Percentiles rank a stretch among this genome's conserved stretches.
These are phyloP conservation scores for Hymenoscyphus albidus DNA, from an alignment of 2,329 filamentous ascomycete genomes.

Conservation along the genomic window DNA sequence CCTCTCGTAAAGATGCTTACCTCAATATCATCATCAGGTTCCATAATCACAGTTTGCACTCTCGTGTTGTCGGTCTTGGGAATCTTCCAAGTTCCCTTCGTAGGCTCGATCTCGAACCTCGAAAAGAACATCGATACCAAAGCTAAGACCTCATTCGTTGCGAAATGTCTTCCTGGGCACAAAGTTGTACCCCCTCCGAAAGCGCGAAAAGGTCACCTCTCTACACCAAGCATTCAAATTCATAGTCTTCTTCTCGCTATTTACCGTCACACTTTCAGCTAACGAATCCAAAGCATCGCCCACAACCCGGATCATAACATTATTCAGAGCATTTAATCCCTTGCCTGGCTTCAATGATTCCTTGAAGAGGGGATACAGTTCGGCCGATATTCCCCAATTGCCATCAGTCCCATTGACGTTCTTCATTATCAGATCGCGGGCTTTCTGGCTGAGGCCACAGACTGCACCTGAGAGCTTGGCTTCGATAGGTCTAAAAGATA, in stretches of 20 bases:
- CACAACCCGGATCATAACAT: constrained; percentile 35
- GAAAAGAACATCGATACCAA: constrained; percentile 25
- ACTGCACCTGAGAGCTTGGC: not conserved
- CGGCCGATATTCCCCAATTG: not conserved
- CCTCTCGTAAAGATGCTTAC: constrained; percentile 1
- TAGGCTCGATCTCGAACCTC: constrained; percentile 22
- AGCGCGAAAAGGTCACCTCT: constrained; percentile 15
- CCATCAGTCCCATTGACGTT: not conserved
- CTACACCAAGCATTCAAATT: constrained; percentile 26
- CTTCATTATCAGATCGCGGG: not conserved
- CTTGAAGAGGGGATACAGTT: not conserved
- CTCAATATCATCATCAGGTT: constrained; percentile 11
- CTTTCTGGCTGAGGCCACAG: not conserved
- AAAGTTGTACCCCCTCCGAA: constrained; percentile 39
- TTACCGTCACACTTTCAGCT: constrained; percentile 9
- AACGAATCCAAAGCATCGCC: not conserved
- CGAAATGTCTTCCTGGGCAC: constrained; percentile 38
- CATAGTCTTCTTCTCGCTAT: constrained; percentile 26
- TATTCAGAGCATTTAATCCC: constrained; percentile 37
- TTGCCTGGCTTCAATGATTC: not conserved
- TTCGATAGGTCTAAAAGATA: constrained; percentile 22
- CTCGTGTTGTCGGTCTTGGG: constrained; percentile 1
- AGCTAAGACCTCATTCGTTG: constrained; percentile 36
- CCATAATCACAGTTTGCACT: not conserved
- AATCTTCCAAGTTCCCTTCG: constrained; percentile 17